Base-by-base conservation (phyloP, 139 green algal species). In the Micractinium sp. region DNA sequence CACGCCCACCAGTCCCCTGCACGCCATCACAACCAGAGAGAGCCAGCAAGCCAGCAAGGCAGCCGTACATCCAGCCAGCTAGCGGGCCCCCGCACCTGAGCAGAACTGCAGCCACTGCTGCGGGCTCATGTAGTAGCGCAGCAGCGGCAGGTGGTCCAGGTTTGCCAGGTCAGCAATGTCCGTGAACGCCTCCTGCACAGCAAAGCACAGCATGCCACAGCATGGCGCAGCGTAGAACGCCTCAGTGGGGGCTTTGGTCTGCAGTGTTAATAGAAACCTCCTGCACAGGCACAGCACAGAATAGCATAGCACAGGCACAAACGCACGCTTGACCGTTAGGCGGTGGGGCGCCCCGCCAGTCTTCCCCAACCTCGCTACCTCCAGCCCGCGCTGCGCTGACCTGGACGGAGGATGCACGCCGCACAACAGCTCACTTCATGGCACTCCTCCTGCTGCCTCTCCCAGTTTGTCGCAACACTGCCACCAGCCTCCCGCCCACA, bases 111-210 rank as follows among this genome's bases (percentile, higher is more conserved):
- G 38, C 67, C 67, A 87, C 83, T 87, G 36, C 38, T 27, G 33
- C 22, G 41, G 31, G 0, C 38, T 69, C 16, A 80, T 39, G 71
- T 81, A 87, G 66, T 81, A 87, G 36, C 31, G 27, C 14, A 66
- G 38, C 38, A 87, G 67, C 4, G 36, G 66, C 33, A 87, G 67
- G 36, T 87, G 27, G 38, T 87, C 66, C 38, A 66, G 22, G 83
- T 87, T 63, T 18, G 83, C 83, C 9, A 81, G 31, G 67, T 87
- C 67, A 31, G 83, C 67, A 53, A 87, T 80, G 67, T 87, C 83
- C 9, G 3, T 39, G 13, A 22, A 39, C 83, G 67, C 7, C 23
- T 69, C 31, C 83, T 87, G 83, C 63, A 79, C 2, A 7, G 76
- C 23, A 60, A 9, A 36, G 23, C 36, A 23, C 74, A 80, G 33